These are phyloP conservation scores for Cubamyces lactineus DNA, from an alignment of 768 basidiomycete species.

Conservation along the genomic window DNA sequence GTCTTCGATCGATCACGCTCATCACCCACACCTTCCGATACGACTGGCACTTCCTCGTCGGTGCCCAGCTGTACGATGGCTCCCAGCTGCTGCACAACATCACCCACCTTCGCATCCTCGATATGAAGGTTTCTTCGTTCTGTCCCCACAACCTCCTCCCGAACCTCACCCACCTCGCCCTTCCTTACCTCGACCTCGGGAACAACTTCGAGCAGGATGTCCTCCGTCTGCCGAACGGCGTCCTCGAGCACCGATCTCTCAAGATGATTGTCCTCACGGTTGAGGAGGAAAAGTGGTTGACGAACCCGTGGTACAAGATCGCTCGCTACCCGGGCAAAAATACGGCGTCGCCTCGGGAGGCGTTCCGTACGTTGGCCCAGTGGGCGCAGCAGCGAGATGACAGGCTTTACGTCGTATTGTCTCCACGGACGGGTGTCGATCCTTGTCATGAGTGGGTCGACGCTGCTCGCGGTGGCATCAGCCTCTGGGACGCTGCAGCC, in stretches of 20 bases:
- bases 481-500: constrained; percentile 28
- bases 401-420: constrained; percentile 26
- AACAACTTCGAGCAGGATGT: constrained; percentile 19
- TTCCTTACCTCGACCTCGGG: constrained; percentile 31
- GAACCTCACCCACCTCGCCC: constrained; percentile 32
- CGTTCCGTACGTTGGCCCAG: constrained; percentile 21
- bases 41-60: constrained; percentile 29
- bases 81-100: constrained; percentile 26
- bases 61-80: constrained; percentile 13
- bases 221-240: constrained; percentile 24
- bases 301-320: constrained; percentile 28
- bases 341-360: constrained; percentile 20
- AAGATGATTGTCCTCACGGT: constrained; percentile 32
- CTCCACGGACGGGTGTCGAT: constrained; percentile 14
- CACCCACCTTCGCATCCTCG: constrained; percentile 30
- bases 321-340: constrained; percentile 8
- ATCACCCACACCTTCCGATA: constrained; percentile 28
- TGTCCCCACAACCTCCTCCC: constrained; percentile 30
- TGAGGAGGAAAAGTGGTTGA: constrained; percentile 26
- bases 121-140: constrained; percentile 27
- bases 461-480: constrained; percentile 23
- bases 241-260: constrained; percentile 23
- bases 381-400: constrained; percentile 23
- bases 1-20: constrained; percentile 27
- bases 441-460: constrained; percentile 27